Evolutionary conservation across 78 protist genomes (phyloP).

Genomic region (Dictyostelium brefeldianum): DNA sequence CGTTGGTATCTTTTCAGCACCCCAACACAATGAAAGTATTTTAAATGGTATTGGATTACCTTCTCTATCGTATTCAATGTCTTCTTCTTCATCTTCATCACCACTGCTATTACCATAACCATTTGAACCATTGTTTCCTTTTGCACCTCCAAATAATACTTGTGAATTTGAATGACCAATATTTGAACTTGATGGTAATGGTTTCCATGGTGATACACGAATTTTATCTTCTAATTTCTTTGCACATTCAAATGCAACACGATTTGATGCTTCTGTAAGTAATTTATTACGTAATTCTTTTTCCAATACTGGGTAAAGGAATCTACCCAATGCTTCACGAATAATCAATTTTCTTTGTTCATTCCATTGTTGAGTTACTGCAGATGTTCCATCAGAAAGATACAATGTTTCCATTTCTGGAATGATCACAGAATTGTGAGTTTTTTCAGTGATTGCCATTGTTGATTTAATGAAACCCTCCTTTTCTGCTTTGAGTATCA

Average conservation of each 20-base stretch:
- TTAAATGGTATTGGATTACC: conserved; percentile 20
- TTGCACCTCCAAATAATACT: neutral
- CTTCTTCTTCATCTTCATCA: conserved; percentile 37
- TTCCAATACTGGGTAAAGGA: conserved; percentile 74
- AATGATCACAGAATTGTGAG: conserved; percentile 20
- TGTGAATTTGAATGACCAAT: neutral
- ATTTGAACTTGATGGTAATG: neutral
- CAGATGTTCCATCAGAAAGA: conserved; percentile 43
- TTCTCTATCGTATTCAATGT: conserved; percentile 27
- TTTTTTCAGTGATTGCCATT: conserved; percentile 46
- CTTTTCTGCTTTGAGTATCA: conserved; percentile 79
- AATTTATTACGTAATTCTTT: conserved; percentile 70
- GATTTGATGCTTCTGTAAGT: conserved; percentile 50
- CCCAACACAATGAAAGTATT: conserved; percentile 42
- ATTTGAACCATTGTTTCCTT: neutral
- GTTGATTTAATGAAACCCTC: conserved; percentile 76
- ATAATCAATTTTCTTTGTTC: conserved; percentile 56
- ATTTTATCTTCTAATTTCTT: conserved; percentile 40
- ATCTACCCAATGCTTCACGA: conserved; percentile 45
- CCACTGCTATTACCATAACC: neutral
- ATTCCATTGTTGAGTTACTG: conserved; percentile 73
- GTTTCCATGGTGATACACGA: conserved; percentile 75
- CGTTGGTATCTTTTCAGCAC: conserved; percentile 44
- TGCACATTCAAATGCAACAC: conserved; percentile 77
- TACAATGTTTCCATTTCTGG: conserved; percentile 64